These are phyloP conservation scores for Prunus salicina DNA, from an alignment of 306 rosid species.

Conservation along the genomic window DNA sequence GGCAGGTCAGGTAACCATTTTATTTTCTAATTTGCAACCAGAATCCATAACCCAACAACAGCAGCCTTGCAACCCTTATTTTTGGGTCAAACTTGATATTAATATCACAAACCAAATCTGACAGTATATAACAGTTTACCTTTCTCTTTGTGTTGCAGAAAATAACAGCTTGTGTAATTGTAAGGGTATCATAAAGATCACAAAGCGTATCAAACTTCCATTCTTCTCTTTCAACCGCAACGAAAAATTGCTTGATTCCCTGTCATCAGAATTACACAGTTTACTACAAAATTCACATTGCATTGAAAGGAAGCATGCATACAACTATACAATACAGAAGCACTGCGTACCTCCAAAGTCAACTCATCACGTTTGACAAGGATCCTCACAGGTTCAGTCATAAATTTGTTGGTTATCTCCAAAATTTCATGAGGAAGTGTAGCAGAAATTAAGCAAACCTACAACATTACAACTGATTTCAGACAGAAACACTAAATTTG, in stretches of 20 bases:
- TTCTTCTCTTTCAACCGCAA: constrained; percentile 95
- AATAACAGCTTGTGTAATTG: constrained; percentile 96
- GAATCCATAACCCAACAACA: background rate
- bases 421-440: constrained; percentile 98
- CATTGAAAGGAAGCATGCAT: constrained; percentile 6
- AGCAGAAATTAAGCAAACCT: constrained; percentile 96
- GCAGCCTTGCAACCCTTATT: background rate
- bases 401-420: constrained; percentile 94
- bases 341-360: constrained; percentile 76
- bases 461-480: constrained; percentile 24
- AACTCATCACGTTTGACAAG: constrained; percentile 99
- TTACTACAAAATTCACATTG: constrained; percentile 18
- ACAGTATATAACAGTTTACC: constrained; percentile 36
- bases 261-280: constrained; percentile 27
- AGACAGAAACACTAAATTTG: background rate
- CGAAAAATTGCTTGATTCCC: constrained; percentile 99
- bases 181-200: constrained; percentile 97
- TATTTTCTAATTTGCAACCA: background rate
- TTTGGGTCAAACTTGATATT: background rate
- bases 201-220: constrained; percentile 97
- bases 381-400: constrained; percentile 98
- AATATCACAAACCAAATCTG: background rate
- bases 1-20: background rate
- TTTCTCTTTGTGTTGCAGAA: constrained; percentile 96
- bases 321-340: constrained; percentile 9